phyloP scores from a whole-genome alignment of 2,329 filamentous ascomycete species.

The Ophiosphaerella korrae region DNA sequence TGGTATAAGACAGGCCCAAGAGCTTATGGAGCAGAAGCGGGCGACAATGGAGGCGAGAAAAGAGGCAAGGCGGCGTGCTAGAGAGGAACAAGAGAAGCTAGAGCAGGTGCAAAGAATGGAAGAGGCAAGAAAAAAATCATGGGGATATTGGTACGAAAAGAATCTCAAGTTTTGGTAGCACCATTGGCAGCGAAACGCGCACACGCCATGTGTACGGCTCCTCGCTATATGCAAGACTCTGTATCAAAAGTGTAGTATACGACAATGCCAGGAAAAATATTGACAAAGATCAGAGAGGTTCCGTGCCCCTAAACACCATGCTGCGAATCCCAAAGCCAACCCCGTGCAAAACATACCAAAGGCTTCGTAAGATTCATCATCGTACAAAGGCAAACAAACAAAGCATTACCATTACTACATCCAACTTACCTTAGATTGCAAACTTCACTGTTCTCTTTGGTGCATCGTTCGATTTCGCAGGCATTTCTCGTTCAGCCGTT shows the following conservation, averaged over 20 bases:
- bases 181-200: neutral
- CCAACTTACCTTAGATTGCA: constrained; percentile 26
- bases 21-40: constrained; percentile 77
- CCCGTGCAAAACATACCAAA: neutral
- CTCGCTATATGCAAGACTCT: constrained; percentile 3
- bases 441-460: constrained; percentile 39
- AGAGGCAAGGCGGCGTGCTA: constrained; percentile 50
- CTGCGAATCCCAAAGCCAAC: neutral
- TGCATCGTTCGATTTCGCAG: constrained; percentile 16
- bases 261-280: constrained; percentile 1
- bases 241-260: constrained; percentile 8
- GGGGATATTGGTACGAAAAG: constrained; percentile 45
- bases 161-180: constrained; percentile 44
- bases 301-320: constrained; percentile 1
- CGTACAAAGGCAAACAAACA: constrained; percentile 9
- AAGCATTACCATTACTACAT: constrained; percentile 24
- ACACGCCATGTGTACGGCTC: neutral
- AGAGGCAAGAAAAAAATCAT: constrained; percentile 43
- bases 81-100: constrained; percentile 49
- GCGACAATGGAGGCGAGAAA: constrained; percentile 52
- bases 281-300: neutral
- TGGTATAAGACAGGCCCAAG: constrained; percentile 84
- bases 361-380: constrained; percentile 27
- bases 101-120: constrained; percentile 33
- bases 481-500: constrained; percentile 35